phyloP scores from a whole-genome alignment of 768 basidiomycete genomes.

The Mrakia hoshinonis region DNA sequence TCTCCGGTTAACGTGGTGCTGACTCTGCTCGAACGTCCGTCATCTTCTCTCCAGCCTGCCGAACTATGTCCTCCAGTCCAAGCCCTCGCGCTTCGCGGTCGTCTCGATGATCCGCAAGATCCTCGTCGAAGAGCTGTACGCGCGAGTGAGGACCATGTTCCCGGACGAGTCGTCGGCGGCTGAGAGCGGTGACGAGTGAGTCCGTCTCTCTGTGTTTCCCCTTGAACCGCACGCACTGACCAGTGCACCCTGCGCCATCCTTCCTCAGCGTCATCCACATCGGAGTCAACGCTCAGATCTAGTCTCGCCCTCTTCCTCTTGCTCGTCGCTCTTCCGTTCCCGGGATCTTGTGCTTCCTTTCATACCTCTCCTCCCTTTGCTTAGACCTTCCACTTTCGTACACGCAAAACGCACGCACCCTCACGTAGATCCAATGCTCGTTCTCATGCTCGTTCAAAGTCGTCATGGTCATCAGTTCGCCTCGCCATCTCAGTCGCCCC shows the following conservation, averaged over 20 bases:
- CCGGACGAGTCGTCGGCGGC: conserved; percentile 55
- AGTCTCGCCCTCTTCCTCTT: conserved; percentile 35
- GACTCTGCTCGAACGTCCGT: background rate
- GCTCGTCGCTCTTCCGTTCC: background rate
- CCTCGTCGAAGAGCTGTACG: conserved; percentile 58
- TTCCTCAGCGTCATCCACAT: conserved; percentile 50
- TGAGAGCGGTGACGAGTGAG: conserved; percentile 49
- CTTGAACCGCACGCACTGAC: background rate
- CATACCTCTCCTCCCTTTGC: background rate
- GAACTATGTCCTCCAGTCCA: conserved; percentile 35
- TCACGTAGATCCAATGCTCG: background rate
- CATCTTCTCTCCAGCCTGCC: conserved; percentile 17
- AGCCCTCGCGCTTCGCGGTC: conserved; percentile 35
- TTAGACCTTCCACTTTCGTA: no score
- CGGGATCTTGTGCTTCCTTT: background rate
- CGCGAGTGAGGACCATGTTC: conserved; percentile 50
- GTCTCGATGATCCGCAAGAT: conserved; percentile 47
- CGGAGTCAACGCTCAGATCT: conserved; percentile 52
- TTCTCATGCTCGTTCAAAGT: background rate
- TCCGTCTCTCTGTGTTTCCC: conserved; percentile 14
- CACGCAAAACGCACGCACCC: no score
- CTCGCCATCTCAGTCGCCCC: background rate
- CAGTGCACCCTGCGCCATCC: background rate
- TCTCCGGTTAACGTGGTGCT: no score
- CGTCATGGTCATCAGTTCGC: background rate